Evolutionary conservation across 2,329 filamentous ascomycete species (phyloP).

Genomic region (Alternaria sp.): DNA sequence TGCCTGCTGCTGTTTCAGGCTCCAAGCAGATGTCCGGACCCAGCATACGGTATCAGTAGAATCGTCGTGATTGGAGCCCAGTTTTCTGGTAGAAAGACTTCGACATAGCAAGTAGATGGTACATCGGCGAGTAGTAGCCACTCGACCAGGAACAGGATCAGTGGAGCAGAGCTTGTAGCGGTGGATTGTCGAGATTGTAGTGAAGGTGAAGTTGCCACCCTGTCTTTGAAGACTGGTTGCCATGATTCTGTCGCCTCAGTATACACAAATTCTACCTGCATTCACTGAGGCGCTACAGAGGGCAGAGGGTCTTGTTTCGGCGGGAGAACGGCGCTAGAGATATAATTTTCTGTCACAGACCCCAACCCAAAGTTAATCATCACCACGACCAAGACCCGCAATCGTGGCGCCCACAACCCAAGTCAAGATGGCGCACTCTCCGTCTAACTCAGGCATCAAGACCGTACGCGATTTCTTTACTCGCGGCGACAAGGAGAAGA

Average conservation of each 20-base stretch:
- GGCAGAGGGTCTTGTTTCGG: background rate
- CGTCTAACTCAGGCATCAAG: slow-evolving; percentile 13
- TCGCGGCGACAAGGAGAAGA: slow-evolving; percentile 23
- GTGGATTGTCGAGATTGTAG: background rate
- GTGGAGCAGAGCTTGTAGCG: background rate
- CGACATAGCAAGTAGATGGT: background rate
- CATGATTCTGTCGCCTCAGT: background rate
- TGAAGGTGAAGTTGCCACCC: background rate
- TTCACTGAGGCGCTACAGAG: background rate
- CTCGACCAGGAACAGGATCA: background rate
- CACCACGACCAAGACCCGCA: slow-evolving; percentile 1
- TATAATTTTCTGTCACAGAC: background rate
- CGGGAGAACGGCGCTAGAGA: background rate
- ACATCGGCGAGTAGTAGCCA: background rate
- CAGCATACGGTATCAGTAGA: background rate
- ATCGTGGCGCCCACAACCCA: background rate
- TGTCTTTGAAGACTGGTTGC: background rate
- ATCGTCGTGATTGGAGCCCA: background rate
- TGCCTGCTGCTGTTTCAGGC: no score
- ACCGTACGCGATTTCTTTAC: slow-evolving; percentile 29
- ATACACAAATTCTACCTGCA: background rate
- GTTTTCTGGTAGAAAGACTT: background rate
- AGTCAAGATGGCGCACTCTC: slow-evolving; percentile 15
- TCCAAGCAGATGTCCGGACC: background rate
- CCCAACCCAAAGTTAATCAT: background rate